Evolutionary conservation across 495 filamentous ascomycete species (phyloP).

Genomic region (Apodospora peruviana): DNA sequence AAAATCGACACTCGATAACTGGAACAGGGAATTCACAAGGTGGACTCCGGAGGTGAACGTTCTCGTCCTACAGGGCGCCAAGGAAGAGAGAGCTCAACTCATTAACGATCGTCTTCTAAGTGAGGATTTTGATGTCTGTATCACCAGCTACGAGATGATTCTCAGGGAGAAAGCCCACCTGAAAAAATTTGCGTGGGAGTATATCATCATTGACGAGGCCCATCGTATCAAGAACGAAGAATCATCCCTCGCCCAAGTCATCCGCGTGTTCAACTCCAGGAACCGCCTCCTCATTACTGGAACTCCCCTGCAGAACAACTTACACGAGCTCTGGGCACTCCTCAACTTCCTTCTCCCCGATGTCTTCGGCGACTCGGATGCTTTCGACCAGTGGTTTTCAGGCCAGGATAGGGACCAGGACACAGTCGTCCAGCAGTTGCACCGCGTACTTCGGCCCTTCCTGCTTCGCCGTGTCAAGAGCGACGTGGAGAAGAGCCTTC

Average conservation of each 20-base stretch:
- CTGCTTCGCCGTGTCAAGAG: constrained; percentile 93
- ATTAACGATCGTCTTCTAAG: constrained; percentile 88
- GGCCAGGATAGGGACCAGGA: constrained; percentile 85
- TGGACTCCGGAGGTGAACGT: constrained; percentile 98
- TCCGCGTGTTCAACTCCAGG: constrained; percentile 92
- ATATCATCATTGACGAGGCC: constrained; percentile 99
- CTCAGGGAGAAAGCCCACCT: constrained; percentile 90
- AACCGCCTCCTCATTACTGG: constrained; percentile 96
- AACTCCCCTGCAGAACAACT: constrained; percentile 95
- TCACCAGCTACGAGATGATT: constrained; percentile 46
- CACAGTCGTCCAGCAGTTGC: constrained; percentile 93
- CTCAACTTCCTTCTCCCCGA: constrained; percentile 96
- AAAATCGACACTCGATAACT: constrained; percentile 98
- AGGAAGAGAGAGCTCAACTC: constrained; percentile 82
- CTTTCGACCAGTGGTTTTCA: constrained; percentile 99
- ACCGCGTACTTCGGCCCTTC: constrained; percentile 90
- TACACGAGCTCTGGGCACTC: constrained; percentile 98
- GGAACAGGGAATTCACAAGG: constrained; percentile 86
- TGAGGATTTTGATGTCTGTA: constrained; percentile 55
- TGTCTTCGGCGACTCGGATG: constrained; percentile 94
- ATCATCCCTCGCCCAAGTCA: constrained; percentile 93
- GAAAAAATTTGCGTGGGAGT: constrained; percentile 99
- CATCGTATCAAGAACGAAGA: constrained; percentile 99
- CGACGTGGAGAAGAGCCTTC: constrained; percentile 95
- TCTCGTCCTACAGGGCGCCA: constrained; percentile 88